Percentiles rank a stretch among this genome's conserved stretches.
These are phyloP conservation scores for Aureococcus anophagefferens DNA, from an alignment of 108 stramenopile genomes.

Conservation along the genomic window DNA sequence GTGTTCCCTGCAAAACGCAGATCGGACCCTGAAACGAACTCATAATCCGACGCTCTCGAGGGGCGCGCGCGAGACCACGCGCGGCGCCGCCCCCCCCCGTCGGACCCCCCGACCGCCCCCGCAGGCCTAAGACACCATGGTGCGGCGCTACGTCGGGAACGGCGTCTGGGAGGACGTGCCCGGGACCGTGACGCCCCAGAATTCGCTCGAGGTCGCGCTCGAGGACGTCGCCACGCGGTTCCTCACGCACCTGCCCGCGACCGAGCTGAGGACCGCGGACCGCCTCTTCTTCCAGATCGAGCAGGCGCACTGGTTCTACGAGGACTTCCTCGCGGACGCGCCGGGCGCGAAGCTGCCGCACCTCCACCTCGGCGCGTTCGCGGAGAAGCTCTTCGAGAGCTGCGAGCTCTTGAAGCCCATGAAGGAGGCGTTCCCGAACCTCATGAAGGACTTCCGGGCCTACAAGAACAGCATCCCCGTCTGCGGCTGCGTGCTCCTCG, in stretches of 20 bases:
- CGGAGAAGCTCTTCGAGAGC: constrained; percentile 8
- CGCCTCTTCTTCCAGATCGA: constrained; percentile 27
- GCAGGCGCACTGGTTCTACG: constrained; percentile 28
- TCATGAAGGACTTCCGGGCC: neutral
- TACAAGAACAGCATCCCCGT: constrained; percentile 21
- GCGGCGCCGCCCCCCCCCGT: too few species aligned
- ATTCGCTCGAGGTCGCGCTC: neutral
- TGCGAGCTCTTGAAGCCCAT: constrained; percentile 9
- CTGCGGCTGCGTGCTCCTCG: constrained; percentile 19
- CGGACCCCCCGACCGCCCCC: too few species aligned
- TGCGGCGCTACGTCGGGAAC: neutral
- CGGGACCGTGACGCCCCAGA: neutral
- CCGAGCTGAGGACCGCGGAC: constrained; percentile 12
- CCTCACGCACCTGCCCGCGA: neutral
- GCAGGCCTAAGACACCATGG: too few species aligned
- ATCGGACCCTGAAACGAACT: too few species aligned
- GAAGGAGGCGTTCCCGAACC: neutral
- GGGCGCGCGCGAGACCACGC: too few species aligned
- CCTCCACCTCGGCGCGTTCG: constrained; percentile 3
- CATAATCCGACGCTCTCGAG: too few species aligned
- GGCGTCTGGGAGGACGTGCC: neutral
- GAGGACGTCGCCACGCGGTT: neutral
- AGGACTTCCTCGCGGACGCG: constrained; percentile 24
- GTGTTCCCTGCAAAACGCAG: too few species aligned
- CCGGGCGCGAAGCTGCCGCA: neutral